phyloP scores from a whole-genome alignment of 371 early-diverging fungal species.

The Apophysomyces elegans region DNA sequence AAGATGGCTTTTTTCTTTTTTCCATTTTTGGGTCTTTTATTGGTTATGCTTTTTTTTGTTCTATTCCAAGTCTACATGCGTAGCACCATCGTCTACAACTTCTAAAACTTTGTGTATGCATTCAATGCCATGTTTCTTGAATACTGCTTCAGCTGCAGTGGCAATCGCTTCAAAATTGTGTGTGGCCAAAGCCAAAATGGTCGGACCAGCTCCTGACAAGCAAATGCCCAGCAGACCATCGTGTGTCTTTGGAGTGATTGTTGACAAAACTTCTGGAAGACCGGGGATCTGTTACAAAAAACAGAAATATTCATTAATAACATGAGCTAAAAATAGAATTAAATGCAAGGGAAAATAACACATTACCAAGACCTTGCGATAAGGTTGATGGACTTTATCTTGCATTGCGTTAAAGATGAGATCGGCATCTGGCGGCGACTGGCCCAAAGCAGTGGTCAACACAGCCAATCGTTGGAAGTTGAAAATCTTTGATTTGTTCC shows the following conservation, averaged over 20 bases:
- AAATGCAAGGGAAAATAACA: background rate
- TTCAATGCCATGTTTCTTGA: slow-evolving; percentile 66
- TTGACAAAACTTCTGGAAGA: slow-evolving; percentile 78
- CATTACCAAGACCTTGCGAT: slow-evolving; percentile 83
- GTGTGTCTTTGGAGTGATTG: slow-evolving; percentile 71
- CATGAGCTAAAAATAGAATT: background rate
- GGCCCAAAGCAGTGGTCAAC: slow-evolving; percentile 80
- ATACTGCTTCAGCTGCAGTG: slow-evolving; percentile 63
- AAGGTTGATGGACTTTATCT: slow-evolving; percentile 94
- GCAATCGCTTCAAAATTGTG: slow-evolving; percentile 81
- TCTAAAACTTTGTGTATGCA: slow-evolving; percentile 78
- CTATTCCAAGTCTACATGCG: slow-evolving; percentile 28
- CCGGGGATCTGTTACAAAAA: slow-evolving; percentile 77
- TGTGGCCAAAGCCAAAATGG: slow-evolving; percentile 85
- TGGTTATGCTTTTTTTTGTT: slow-evolving; percentile 2
- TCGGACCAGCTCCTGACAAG: slow-evolving; percentile 96
- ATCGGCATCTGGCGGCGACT: slow-evolving; percentile 67
- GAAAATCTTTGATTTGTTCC: slow-evolving; percentile 64
- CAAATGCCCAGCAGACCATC: slow-evolving; percentile 93
- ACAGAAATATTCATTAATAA: no score
- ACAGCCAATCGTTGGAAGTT: slow-evolving; percentile 94
- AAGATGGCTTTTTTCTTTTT: background rate
- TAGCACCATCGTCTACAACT: slow-evolving; percentile 73
- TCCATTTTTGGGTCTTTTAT: background rate
- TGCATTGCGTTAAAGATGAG: slow-evolving; percentile 90